Evolutionary conservation across 2,329 filamentous ascomycete genomes (phyloP).

Genomic region (Diaporthe velutina): DNA sequence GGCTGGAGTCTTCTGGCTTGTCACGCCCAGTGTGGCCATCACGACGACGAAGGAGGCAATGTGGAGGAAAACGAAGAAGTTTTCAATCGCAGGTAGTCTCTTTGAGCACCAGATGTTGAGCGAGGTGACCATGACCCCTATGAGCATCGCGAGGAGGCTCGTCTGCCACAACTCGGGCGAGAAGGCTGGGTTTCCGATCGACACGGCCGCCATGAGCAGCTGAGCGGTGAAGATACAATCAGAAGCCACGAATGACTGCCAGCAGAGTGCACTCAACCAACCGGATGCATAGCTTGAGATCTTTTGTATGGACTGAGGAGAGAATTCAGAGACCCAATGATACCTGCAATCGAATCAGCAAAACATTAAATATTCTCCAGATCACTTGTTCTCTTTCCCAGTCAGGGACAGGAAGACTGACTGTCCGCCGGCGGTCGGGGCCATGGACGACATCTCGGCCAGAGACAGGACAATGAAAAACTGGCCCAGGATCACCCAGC

Average conservation of each 20-base stretch:
- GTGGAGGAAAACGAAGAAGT: conserved; percentile 62
- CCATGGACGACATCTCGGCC: conserved; percentile 24
- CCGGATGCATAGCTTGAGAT: conserved; percentile 66
- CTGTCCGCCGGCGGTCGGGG: conserved; percentile 20
- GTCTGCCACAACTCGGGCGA: conserved; percentile 36
- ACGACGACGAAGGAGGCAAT: conserved; percentile 45
- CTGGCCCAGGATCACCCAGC: conserved; percentile 27
- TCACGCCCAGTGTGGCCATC: conserved; percentile 45
- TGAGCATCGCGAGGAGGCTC: conserved; percentile 61
- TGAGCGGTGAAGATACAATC: conserved; percentile 19
- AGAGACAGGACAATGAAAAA: conserved; percentile 26
- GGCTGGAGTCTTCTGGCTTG: conserved; percentile 42
- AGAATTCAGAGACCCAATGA: conserved; percentile 70
- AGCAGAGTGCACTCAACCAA: conserved; percentile 62
- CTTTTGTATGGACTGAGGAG: conserved; percentile 61
- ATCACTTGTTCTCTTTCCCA: not conserved
- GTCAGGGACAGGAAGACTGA: not conserved
- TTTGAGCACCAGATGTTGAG: conserved; percentile 63
- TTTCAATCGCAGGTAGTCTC: conserved; percentile 63
- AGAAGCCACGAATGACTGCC: conserved; percentile 55
- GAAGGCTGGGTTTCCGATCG: not conserved
- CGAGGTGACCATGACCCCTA: conserved; percentile 55
- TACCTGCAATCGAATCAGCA: conserved; percentile 49
- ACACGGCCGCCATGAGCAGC: conserved; percentile 14
- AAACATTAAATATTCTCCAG: not conserved